These are phyloP conservation scores for Penicillium bialowiezense DNA, from an alignment of 495 filamentous ascomycete genomes.

Conservation along the genomic window DNA sequence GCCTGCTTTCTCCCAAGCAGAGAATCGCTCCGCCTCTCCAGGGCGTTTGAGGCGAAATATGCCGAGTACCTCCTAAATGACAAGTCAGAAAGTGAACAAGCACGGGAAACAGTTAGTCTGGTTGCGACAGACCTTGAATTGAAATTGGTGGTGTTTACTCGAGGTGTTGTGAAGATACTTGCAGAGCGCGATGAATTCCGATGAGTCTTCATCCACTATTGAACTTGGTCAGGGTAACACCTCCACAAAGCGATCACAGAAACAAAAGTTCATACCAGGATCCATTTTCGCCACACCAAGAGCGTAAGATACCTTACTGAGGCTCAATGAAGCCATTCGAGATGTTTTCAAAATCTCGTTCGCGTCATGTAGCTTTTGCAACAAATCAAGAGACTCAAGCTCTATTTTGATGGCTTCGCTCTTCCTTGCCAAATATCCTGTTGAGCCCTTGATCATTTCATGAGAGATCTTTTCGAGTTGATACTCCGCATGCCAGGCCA, in stretches of 20 bases:
- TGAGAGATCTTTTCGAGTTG: not conserved
- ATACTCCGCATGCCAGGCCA: no score
- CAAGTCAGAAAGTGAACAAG: no score
- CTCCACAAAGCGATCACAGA: not conserved
- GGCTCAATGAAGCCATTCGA: not conserved
- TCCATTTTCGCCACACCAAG: constrained; percentile 7
- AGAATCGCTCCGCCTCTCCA: constrained; percentile 62
- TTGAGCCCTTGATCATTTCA: no score
- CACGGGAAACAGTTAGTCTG: no score
- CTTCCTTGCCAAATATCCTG: no score
- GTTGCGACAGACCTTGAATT: constrained; percentile 3
- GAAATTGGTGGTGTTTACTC: not conserved
- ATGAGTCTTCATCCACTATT: not conserved
- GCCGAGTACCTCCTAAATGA: not conserved
- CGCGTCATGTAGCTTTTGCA: not conserved
- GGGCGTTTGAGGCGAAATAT: constrained; percentile 72
- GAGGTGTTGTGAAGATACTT: not conserved
- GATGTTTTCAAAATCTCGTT: not conserved
- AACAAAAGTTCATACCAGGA: not conserved
- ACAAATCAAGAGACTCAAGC: not conserved
- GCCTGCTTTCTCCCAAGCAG: constrained; percentile 40
- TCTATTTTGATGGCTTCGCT: no score
- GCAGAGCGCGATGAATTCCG: constrained; percentile 1
- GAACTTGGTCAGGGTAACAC: not conserved
- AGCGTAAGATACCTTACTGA: not conserved